phyloP scores from a whole-genome alignment of 306 rosid genomes.

The Acacia melanoxylon region DNA sequence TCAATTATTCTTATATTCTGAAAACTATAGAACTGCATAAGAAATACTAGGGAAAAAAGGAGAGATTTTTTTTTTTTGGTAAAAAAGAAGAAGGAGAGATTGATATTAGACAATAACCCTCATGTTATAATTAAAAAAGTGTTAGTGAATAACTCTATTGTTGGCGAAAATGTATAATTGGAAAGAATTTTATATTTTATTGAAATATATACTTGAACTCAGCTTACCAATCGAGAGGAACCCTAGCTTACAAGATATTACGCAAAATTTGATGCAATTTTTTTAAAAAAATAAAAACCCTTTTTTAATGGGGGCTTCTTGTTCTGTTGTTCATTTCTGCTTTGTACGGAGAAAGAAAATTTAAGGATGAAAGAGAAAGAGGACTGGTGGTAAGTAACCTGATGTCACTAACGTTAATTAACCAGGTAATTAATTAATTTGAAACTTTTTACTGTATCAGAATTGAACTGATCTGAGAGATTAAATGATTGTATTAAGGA shows the following conservation, averaged over 20 bases:
- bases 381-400: not conserved
- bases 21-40: not conserved
- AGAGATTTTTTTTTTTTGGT: too few species aligned
- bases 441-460: not conserved
- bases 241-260: constrained; percentile 22
- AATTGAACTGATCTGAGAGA: not conserved
- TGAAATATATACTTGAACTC: not conserved
- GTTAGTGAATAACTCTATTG: not conserved
- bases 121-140: not conserved
- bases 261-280: constrained; percentile 2
- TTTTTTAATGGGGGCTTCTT: not conserved
- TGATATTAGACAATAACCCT: not conserved
- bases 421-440: not conserved
- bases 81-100: too few species aligned
- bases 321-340: constrained; percentile 3
- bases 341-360: constrained; percentile 7
- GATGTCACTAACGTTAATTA: not conserved
- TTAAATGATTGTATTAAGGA: constrained; percentile 6
- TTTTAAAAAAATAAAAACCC: constrained; percentile 13
- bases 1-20: not conserved
- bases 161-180: not conserved
- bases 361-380: not conserved
- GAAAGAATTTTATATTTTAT: not conserved
- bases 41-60: not conserved
- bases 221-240: not conserved